Conservation (phyloP, 495 filamentous ascomycete genomes). For the Aspergillus mulundensis region DNA sequence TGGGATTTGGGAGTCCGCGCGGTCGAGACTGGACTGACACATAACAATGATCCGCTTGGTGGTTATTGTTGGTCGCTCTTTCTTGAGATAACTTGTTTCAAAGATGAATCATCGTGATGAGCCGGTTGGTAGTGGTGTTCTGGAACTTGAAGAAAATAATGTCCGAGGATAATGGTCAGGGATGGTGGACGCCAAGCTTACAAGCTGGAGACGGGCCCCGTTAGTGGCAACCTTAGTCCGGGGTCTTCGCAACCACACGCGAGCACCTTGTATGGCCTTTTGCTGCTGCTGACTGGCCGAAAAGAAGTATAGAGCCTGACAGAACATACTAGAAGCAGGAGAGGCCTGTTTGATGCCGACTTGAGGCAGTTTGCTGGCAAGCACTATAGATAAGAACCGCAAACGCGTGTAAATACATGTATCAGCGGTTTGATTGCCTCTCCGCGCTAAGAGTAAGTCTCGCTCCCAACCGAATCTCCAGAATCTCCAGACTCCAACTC, state of each 20-base stretch:
- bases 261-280: background rate
- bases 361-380: background rate
- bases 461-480: background rate
- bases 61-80: background rate
- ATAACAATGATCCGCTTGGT: background rate
- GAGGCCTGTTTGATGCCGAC: background rate
- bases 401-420: slow-evolving; percentile 2
- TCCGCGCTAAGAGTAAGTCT: slow-evolving; percentile 1
- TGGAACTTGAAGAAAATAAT: no score
- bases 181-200: slow-evolving; percentile 9
- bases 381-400: background rate
- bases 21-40: background rate
- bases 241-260: background rate
- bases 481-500: background rate
- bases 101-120: background rate
- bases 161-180: no score
- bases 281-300: background rate
- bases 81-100: background rate
- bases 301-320: background rate
- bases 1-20: background rate
- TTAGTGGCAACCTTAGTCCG: slow-evolving; percentile 5
- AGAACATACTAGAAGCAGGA: background rate
- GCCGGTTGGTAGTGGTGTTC: background rate
- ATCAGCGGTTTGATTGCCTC: background rate
- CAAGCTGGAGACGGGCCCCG: background rate